A percentile compares a stretch with the other conserved stretches of the same genome.
Conservation (phyloP, 495 filamentous ascomycete genomes). For the Tuber aestivum region DNA sequence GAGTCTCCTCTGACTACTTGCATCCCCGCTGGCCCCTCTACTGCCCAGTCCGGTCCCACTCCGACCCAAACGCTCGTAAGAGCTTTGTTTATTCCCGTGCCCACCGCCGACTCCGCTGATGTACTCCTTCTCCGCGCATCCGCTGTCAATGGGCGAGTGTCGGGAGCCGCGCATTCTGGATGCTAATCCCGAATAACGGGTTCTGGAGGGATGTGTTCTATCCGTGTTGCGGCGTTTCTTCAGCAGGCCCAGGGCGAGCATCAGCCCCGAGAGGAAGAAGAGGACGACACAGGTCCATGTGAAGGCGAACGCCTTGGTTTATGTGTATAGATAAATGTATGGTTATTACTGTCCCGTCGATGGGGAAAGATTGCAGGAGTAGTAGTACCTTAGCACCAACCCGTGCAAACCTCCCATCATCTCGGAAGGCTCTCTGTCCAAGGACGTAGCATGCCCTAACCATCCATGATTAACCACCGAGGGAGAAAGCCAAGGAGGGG, state of each 20-base stretch:
- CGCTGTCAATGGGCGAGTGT: not conserved
- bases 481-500: slow-evolving; percentile 1
- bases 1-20: slow-evolving; percentile 31
- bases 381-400: slow-evolving; percentile 38
- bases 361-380: not conserved
- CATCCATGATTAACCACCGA: slow-evolving; percentile 20
- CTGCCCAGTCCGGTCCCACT: not conserved
- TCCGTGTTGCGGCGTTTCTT: slow-evolving; percentile 13
- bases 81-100: slow-evolving; percentile 5
- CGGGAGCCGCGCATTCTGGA: slow-evolving; percentile 16
- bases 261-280: slow-evolving; percentile 26
- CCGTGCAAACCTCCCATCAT: slow-evolving; percentile 35
- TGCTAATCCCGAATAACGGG: slow-evolving; percentile 16
- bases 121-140: slow-evolving; percentile 19
- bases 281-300: slow-evolving; percentile 42
- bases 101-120: not conserved
- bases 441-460: slow-evolving; percentile 38
- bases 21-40: slow-evolving; percentile 6
- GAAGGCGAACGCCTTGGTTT: slow-evolving; percentile 39
- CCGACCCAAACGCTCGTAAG: slow-evolving; percentile 2
- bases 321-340: not conserved
- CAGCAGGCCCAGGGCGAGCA: slow-evolving; percentile 17
- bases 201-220: slow-evolving; percentile 12
- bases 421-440: slow-evolving; percentile 30
- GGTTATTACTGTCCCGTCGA: not conserved